Conservation (phyloP, 192 early-diverging fungal species). For the Kickxella alabastrina region DNA sequence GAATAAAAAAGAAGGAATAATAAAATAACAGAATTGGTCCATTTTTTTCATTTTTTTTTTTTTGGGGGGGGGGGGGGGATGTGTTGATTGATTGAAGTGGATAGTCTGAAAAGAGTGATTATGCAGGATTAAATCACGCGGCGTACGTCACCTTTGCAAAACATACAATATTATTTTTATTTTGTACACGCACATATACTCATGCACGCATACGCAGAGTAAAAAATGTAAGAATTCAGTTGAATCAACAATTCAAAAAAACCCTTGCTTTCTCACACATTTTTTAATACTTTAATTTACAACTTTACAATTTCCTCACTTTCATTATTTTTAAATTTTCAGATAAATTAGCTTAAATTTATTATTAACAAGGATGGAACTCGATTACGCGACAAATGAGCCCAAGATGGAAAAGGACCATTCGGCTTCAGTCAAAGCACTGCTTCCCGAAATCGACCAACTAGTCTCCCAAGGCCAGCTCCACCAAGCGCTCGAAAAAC, state of each 20-base stretch:
- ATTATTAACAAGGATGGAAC: constrained; percentile 22
- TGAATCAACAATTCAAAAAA: too few relatives aligned
- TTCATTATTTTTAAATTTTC: neutral
- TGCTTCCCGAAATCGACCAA: constrained; percentile 74
- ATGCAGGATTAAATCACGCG: neutral
- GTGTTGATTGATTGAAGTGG: neutral
- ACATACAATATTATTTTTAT: neutral
- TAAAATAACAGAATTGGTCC: neutral
- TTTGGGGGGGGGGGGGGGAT: neutral
- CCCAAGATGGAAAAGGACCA: constrained; percentile 94
- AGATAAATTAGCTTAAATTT: too few relatives aligned
- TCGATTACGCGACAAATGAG: constrained; percentile 41
- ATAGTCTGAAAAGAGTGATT: neutral
- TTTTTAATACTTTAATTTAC: neutral
- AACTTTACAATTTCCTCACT: neutral
- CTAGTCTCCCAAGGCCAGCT: constrained; percentile 67
- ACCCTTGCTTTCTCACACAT: too few relatives aligned
- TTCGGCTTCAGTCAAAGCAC: constrained; percentile 69
- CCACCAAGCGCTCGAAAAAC: constrained; percentile 82
- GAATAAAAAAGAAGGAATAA: too few relatives aligned
- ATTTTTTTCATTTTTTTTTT: neutral
- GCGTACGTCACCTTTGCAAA: constrained; percentile 1
- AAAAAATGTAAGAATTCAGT: too few relatives aligned
- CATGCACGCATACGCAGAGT: too few relatives aligned
- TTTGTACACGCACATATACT: neutral